A percentile compares a stretch with the other conserved stretches of the same genome.
phyloP scores from a whole-genome alignment of 2,329 filamentous ascomycete species.

The Talaromyces marneffei region DNA sequence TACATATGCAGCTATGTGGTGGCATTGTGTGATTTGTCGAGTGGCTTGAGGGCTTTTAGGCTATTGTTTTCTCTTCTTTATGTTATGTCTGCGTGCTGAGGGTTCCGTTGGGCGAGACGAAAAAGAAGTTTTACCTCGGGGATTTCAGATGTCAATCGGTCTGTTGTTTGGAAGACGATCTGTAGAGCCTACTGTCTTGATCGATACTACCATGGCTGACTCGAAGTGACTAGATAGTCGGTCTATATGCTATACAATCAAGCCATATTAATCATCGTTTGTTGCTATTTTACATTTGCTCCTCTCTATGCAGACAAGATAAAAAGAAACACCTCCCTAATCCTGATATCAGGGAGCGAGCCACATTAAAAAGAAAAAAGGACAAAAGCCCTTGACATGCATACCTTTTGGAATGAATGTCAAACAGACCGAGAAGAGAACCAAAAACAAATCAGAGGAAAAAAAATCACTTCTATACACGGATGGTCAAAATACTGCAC shows the following conservation, averaged over 20 bases:
- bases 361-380: neutral
- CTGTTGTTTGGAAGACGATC: neutral
- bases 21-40: neutral
- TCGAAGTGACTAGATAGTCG: neutral
- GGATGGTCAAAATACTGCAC: slow-evolving; percentile 32
- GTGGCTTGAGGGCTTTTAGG: neutral
- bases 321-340: neutral
- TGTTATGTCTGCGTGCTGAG: neutral
- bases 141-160: too few species aligned
- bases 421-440: slow-evolving; percentile 13
- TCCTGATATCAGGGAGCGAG: neutral
- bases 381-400: neutral
- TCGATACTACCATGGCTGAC: neutral
- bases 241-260: slow-evolving; percentile 11
- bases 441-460: slow-evolving; percentile 16
- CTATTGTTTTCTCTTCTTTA: neutral
- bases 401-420: neutral
- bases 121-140: neutral
- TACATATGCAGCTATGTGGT: slow-evolving; percentile 3
- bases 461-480: slow-evolving; percentile 36
- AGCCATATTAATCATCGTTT: slow-evolving; percentile 5
- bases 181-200: neutral
- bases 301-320: slow-evolving; percentile 13
- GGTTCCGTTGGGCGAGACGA: neutral
- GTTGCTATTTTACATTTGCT: slow-evolving; percentile 14